Evolutionary conservation across 148 eudicot genomes (phyloP), one percentile per base, ranked within the genome.

Genomic region (Dianthus caryophyllus): DNA sequence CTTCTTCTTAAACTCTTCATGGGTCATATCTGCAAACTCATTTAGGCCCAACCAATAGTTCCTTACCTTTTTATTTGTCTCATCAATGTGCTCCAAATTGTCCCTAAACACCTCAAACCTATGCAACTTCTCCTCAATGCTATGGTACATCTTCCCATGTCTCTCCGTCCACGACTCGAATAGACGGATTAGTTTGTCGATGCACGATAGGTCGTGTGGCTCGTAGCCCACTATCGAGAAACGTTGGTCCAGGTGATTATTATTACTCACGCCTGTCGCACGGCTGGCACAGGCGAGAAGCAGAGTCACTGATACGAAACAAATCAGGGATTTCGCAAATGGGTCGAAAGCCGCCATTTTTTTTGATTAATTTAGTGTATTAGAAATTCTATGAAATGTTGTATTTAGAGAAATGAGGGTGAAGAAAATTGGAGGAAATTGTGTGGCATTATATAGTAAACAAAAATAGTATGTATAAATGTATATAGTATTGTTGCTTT

Each of bases 1-100:
- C 86, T 56, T 90, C 8, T 67, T 80, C 83, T 82, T 88, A 81
- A 90, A 94, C 81, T 94, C 98, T 12, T 90, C 96, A 71, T 94
- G 98, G 71, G 82, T 90, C 84, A 94, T 70, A 64, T 94, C 98
- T 5, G 98, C 79, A 56, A 94, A 94, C 82, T 90, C 97, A 54
- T 94, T 94, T 24, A 90, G 71, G 18, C 97, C 97, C 52, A 94
- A 85, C 98, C 98, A 94, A 39, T 94, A 94, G 76, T 79, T 90
- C 48, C 74, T 78, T 17, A 76, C 61, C 51, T 73, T 80, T 79
- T 90, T 90, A 65, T 94, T 94, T 50, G 82, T 83, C 72, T 88
- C 98, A 71, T 94, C 97, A 52, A 94, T 90, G 77, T 90, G 97
- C 66, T 86, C 90, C 83, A 94, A 63, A 39, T 90, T 94, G 20